These are phyloP conservation scores for Pichia californica DNA, from an alignment of 805 yeast species.

Conservation along the genomic window DNA sequence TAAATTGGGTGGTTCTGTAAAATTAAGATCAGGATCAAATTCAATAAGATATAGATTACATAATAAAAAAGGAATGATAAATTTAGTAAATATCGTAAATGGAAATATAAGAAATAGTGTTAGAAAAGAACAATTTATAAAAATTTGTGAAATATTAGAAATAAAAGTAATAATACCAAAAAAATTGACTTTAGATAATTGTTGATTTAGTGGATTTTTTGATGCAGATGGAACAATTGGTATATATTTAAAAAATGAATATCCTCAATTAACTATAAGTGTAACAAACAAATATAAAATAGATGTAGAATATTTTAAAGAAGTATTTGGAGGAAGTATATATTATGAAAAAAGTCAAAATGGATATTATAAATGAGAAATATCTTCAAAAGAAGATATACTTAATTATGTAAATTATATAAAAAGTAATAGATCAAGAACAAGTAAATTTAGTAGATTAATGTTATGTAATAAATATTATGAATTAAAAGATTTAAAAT, in stretches of 20 bases:
- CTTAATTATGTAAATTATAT: not conserved
- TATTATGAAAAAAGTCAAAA: not conserved
- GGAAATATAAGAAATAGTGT: constrained; percentile 1
- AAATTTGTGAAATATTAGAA: not conserved
- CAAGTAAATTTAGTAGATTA: not conserved
- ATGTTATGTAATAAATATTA: constrained; percentile 2
- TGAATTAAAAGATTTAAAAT: constrained; percentile 1
- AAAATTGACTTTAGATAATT: not conserved
- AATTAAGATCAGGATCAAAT: constrained; percentile 2
- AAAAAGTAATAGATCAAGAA: not conserved
- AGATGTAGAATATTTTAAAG: not conserved
- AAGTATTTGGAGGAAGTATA: not conserved
- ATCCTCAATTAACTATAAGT: not conserved
- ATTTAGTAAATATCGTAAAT: constrained; percentile 1
- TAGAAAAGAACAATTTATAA: not conserved
- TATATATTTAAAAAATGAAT: not conserved
- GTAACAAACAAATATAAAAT: not conserved
- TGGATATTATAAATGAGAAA: not conserved
- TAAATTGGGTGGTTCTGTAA: constrained; percentile 2
- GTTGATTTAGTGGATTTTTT: constrained; percentile 2
- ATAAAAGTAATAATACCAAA: not conserved
- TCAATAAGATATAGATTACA: constrained; percentile 3
- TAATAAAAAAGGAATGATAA: not conserved
- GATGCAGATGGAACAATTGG: constrained; percentile 4
- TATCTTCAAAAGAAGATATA: not conserved